Evolutionary conservation across 176 grass and related monocot genomes (phyloP).

Genomic region (Paspalum vaginatum): DNA sequence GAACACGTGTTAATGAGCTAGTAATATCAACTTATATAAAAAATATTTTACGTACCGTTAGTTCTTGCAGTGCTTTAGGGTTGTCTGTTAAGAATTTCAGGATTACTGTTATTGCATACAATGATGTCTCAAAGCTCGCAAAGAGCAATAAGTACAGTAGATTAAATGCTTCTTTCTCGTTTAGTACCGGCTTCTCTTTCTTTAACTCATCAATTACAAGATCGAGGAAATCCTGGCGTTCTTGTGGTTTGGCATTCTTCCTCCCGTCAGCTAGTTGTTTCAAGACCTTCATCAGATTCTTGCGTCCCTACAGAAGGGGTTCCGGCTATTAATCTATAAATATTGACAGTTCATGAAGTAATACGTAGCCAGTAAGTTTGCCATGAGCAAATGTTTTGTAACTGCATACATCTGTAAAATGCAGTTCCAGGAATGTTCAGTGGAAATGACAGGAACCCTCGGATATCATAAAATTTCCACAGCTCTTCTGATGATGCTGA

Average conservation of each 20-base stretch:
- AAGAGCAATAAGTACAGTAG: constrained; percentile 57
- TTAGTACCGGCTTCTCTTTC: constrained; percentile 40
- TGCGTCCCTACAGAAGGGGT: constrained; percentile 42
- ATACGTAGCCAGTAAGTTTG: too few relatives aligned
- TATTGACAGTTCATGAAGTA: too few relatives aligned
- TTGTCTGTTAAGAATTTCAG: constrained; percentile 49
- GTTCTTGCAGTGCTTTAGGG: too few relatives aligned
- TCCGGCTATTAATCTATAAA: too few relatives aligned
- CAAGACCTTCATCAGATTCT: constrained; percentile 38
- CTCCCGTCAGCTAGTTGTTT: constrained; percentile 40
- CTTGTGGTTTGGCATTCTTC: not conserved
- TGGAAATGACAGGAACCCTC: too few relatives aligned
- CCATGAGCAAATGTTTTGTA: not conserved
- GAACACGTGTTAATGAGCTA: too few relatives aligned
- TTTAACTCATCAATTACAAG: constrained; percentile 45
- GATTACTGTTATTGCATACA: constrained; percentile 35
- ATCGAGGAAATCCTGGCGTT: constrained; percentile 55
- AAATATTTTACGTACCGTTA: too few relatives aligned
- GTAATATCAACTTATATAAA: too few relatives aligned
- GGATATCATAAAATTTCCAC: too few relatives aligned
- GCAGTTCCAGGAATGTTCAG: too few relatives aligned
- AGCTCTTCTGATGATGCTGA: too few relatives aligned
- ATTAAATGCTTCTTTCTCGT: constrained; percentile 40
- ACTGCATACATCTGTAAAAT: too few relatives aligned
- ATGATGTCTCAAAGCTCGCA: constrained; percentile 55